Percentiles rank a stretch among this genome's conserved stretches.
These are phyloP conservation scores for Rhizopogon vinicolor DNA, from an alignment of 768 basidiomycete genomes.

Conservation along the genomic window DNA sequence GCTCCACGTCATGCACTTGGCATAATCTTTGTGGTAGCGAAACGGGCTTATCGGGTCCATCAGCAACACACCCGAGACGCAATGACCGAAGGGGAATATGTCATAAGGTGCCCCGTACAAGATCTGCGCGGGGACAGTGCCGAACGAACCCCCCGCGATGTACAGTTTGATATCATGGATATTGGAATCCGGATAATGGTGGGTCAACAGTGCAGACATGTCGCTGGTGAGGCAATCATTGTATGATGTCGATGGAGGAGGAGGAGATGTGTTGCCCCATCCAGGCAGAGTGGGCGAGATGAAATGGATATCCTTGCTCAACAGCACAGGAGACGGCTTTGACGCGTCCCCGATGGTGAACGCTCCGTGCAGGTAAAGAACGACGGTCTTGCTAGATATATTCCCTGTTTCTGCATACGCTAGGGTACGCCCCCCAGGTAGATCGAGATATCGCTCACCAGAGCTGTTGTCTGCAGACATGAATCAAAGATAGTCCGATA, in stretches of 20 bases:
- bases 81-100: constrained; percentile 44
- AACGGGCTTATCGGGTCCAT: constrained; percentile 44
- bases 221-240: constrained; percentile 38
- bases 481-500: background rate
- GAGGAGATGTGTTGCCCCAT: constrained; percentile 51
- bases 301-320: constrained; percentile 38
- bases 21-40: constrained; percentile 40
- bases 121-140: constrained; percentile 51
- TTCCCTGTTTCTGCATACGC: constrained; percentile 54
- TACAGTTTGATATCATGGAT: constrained; percentile 38
- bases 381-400: constrained; percentile 39
- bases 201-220: constrained; percentile 41
- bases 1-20: constrained; percentile 39
- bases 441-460: constrained; percentile 12
- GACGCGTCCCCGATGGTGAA: constrained; percentile 46
- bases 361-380: constrained; percentile 54
- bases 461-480: background rate
- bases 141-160: constrained; percentile 50
- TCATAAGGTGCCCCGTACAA: constrained; percentile 48
- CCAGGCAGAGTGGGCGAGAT: constrained; percentile 53
- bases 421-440: constrained; percentile 39
- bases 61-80: constrained; percentile 44
- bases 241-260: constrained; percentile 30
- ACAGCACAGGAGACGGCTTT: constrained; percentile 27
- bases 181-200: constrained; percentile 40